Evolutionary conservation across 176 grass and related monocot species (phyloP), one percentile per base, ranked within the genome.

Genomic region (Alloteropsis semialata): DNA sequence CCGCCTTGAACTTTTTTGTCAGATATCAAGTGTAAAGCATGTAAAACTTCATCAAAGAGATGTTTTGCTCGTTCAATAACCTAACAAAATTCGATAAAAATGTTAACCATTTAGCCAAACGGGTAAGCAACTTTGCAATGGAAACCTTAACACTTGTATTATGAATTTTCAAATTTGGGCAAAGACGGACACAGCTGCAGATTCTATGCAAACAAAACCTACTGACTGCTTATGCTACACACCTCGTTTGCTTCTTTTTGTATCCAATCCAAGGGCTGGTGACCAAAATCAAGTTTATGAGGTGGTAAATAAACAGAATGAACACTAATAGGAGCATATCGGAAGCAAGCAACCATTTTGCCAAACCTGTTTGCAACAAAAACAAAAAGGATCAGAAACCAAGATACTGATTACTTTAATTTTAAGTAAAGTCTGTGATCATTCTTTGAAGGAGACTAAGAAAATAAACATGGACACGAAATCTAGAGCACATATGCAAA

Each of bases 241-340:
- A 99, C 96, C 96, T 94, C 91, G 17, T 89, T 90, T 79, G 74
- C 85, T 90, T 99, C 96, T 80, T 89, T 93, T 45, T 88, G 80
- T 83, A 99, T 86, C 93, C 96, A 93, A 65, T 96, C 91, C 56
- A 91, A 87, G 84, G 88, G 91, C 75, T 87, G 84, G 85, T 96
- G 92, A 87, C 80, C 75, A 86, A 99, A 89, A 84, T 96, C 85
- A 83, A 99, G 85, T 82, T 96, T 99, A 79, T 91, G 83, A 70
- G 93, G 96, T 62, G 96, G 96, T 36, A 99, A 81, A 74, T 90
- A 87, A 76, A 93, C 89, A 91, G 92, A 96, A 88, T 96, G 85
- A 65, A 99, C 90, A 84, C 77, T 81, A 78, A 99, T 96, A 87
- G 84, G 85, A 78, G 91, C 86, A 82, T 99, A 96, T 57, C 88